phyloP scores from a whole-genome alignment of 1,284 basidiomycete genomes.

The Mycosarcoma maydis region DNA sequence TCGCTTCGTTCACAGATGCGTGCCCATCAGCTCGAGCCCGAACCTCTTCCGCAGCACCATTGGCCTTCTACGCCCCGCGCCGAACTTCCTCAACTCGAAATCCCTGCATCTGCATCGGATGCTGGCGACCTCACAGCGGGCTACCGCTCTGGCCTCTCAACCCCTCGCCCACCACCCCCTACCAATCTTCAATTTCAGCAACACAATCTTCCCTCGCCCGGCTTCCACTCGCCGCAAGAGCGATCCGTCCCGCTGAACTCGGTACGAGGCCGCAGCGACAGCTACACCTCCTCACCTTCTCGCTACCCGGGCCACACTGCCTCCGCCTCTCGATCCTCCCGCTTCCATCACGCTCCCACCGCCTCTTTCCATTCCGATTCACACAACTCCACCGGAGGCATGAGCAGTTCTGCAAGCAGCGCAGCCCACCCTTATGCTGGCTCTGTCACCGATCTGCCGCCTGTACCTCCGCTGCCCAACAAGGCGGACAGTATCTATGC shows the following conservation, averaged over 20 bases:
- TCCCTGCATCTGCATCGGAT: constrained; percentile 26
- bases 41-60: constrained; percentile 12
- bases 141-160: constrained; percentile 37
- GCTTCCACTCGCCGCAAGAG: constrained; percentile 24
- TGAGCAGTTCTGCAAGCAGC: constrained; percentile 38
- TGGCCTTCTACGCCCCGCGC: constrained; percentile 26
- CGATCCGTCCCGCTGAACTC: constrained; percentile 8
- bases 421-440: constrained; percentile 16
- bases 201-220: constrained; percentile 30
- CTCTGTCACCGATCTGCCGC: constrained; percentile 31
- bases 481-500: constrained; percentile 26
- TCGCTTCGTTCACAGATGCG: constrained; percentile 35
- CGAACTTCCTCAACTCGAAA: constrained; percentile 28
- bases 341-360: constrained; percentile 38
- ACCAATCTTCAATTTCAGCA: constrained; percentile 18
- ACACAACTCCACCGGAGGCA: constrained; percentile 27
- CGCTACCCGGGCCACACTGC: constrained; percentile 15
- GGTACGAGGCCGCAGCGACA: constrained; percentile 24
- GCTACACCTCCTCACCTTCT: constrained; percentile 34
- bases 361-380: constrained; percentile 43
- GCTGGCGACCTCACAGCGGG: constrained; percentile 44
- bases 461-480: constrained; percentile 47
- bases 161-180: constrained; percentile 25
- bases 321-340: constrained; percentile 30
- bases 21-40: constrained; percentile 14